Percentiles rank a stretch among this genome's conserved stretches.
These are phyloP conservation scores for Fusarium albosuccineum DNA, from an alignment of 2,329 filamentous ascomycete genomes.

Conservation along the genomic window DNA sequence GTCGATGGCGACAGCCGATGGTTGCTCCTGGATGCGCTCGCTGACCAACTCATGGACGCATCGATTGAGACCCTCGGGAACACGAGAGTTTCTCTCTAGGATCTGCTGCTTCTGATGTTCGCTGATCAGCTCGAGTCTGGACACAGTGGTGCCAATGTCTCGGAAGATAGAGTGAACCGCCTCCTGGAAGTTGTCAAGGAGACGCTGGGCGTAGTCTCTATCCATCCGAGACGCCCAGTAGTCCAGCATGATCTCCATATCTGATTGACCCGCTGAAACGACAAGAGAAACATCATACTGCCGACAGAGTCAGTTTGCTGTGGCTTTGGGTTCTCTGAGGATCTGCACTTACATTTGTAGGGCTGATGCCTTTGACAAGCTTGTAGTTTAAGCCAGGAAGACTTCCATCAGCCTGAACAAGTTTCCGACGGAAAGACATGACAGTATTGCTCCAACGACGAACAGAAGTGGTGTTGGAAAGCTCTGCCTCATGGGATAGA, in stretches of 20 bases:
- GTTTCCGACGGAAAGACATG: constrained; percentile 3
- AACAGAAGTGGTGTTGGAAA: constrained; percentile 4
- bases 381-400: neutral
- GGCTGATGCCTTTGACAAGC: constrained; percentile 1
- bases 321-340: neutral
- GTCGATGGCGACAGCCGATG: constrained; percentile 38
- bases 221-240: constrained; percentile 1
- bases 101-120: neutral
- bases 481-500: neutral
- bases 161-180: neutral
- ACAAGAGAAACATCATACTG: constrained; percentile 5
- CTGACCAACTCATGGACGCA: constrained; percentile 39
- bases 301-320: neutral
- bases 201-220: neutral
- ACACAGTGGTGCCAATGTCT: constrained; percentile 6
- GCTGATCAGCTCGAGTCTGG: neutral
- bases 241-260: neutral
- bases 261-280: neutral
- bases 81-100: neutral
- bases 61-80: neutral
- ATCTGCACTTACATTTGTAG: constrained; percentile 3
- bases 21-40: constrained; percentile 26
- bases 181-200: neutral
- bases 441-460: constrained; percentile 2
- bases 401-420: constrained; percentile 3